Percentiles rank a stretch among this genome's conserved stretches.
phyloP scores from a whole-genome alignment of 176 grass and related monocot species.

The Olyra latifolia region DNA sequence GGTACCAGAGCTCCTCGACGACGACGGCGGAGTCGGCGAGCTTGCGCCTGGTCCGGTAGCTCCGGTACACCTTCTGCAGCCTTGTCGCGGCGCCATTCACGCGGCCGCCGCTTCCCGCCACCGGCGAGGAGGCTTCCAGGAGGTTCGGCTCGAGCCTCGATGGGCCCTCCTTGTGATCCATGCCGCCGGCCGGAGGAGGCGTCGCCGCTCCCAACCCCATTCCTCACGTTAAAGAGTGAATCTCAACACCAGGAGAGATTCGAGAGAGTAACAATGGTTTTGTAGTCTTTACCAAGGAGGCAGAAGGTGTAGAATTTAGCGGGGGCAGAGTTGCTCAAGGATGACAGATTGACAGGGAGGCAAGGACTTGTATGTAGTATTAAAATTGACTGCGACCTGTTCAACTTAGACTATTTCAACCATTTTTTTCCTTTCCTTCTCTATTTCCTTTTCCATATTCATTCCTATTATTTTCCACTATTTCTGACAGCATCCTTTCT shows the following conservation, averaged over 20 bases:
- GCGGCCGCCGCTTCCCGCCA: background rate
- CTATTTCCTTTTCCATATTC: no score
- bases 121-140: constrained; percentile 14
- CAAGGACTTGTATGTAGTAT: no score
- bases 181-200: background rate
- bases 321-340: no score
- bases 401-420: no score
- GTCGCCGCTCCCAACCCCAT: constrained; percentile 46
- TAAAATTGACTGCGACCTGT: no score
- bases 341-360: no score
- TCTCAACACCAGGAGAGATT: background rate
- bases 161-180: background rate
- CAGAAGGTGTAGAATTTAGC: no score
- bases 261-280: background rate
- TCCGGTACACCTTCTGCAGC: constrained; percentile 94
- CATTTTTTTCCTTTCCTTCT: no score
- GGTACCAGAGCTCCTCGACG: constrained; percentile 95
- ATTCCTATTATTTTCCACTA: no score
- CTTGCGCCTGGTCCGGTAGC: constrained; percentile 90
- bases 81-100: constrained; percentile 69
- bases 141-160: background rate
- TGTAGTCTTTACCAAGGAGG: no score
- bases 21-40: constrained; percentile 94
- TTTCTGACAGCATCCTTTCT: no score
- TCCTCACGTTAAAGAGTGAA: background rate